Evolutionary conservation across 1,139 yeast species (phyloP), one percentile per base, ranked within the genome.

Genomic region (Kodamaea fungicola): DNA sequence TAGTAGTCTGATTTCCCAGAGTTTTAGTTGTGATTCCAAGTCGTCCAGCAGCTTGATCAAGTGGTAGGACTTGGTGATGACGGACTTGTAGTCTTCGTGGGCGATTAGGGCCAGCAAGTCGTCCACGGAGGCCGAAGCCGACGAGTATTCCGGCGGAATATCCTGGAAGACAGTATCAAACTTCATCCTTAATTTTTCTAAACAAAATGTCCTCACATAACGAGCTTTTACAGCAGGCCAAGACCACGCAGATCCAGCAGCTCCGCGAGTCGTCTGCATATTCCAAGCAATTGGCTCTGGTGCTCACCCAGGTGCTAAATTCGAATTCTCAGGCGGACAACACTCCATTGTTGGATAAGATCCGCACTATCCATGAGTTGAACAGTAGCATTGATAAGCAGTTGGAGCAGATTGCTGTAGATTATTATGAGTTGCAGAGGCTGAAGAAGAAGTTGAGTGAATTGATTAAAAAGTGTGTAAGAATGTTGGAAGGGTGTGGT

Each of bases 341-440:
- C 28, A 55, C 69, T 1, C 46, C 62, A 1, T 46, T 65, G 7
- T 42, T 70, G 8, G 75, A 70, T 41, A 70, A 70, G 45, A 67
- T 70, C 39, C 57, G 70, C n/a, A 69, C 75, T 7, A 66, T 71
- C 8, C 74, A 68, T 40, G 64, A 67, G 34, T 50, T 71, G 13
- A 65, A 71, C 47, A 39, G 50, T 4, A 67, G 67, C 30, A 67
- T 71, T 9, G 67, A 67, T 39, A 47, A 51, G 10, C 75, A 69
- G 42, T 42, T 69, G 35, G 40, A 36, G 23, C 37, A 42, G 8
- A 42, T 46, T 8, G 49, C 50, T 7, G 13, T 34, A 25, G 44
- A 41, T 28, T 65, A 46, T 39, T 55, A 54, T 22, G 51, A 48
- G 30, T 49, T 69, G 33, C 40, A 57, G 33, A 42, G 40, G 7